Evolutionary conservation across 129 eudicot species (phyloP), one percentile per base, ranked within the genome.

Genomic region (Saussurea involucrata): DNA sequence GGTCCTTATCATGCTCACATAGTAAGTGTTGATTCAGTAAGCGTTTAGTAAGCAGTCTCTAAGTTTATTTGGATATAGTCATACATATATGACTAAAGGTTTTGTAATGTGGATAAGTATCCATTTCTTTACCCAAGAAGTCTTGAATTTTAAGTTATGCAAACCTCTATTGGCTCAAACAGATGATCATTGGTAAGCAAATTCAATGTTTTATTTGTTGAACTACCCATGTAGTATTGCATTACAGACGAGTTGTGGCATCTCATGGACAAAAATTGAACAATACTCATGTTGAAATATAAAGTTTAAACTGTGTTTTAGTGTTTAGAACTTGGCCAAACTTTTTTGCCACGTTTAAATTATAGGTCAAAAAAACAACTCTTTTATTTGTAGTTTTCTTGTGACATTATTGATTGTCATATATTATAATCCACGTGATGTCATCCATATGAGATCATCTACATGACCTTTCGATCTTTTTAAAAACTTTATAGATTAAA

Each of bases 361-460:
- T 17, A 17, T 8, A 49, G 17, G 20, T 46, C 57, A 46, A 49
- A 49, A 49, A 49, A 13, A 15, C 20, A 49, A 5, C 1, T 49
- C 60, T 49, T 49, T 21, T 61, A 21, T 61, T 4, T 36, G 29
- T 36, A 28, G 2, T n/a, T 60, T 73, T 58, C 17, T 12, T 73
- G 24, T 18, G 8, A 58, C 49, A 33, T 73, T 13, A 73, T 12
- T 33, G 68, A 73, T 60, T 13, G 69, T 61, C 69, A 74, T 49
- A 7, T 73, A 31, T 2, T 13, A 58, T 21, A 24, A 57, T 12
- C 33, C 18, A n/a, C 29, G 34, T 73, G 77, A 73, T 57, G 68
- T 61, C 46, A 21, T 33, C 67, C 64, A 24, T 31, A 60, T 34
- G 69, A 74, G 33, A 57, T 73, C 78, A 74, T 61, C 8, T 21